Percentiles rank a stretch among this genome's conserved stretches.
These are phyloP conservation scores for Boletus pseudopeckii DNA, from an alignment of 768 basidiomycete genomes.

Conservation along the genomic window DNA sequence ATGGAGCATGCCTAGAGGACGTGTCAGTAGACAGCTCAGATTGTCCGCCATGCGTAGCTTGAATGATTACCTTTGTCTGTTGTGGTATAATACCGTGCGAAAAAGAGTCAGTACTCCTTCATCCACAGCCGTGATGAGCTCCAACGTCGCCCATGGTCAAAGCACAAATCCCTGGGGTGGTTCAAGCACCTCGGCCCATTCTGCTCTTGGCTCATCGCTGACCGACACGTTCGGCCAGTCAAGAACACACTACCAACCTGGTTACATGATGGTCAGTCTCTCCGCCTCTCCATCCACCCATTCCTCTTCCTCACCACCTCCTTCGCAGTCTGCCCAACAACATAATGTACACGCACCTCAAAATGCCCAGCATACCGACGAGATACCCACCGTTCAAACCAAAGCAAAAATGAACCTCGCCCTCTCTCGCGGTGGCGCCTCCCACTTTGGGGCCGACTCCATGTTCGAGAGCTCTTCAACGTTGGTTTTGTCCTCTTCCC, in stretches of 20 bases:
- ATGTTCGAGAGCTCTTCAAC: constrained; percentile 69
- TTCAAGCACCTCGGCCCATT: constrained; percentile 38
- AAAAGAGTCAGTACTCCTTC: background rate
- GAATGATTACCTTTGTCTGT: background rate
- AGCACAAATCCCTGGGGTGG: constrained; percentile 53
- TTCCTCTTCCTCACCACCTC: background rate
- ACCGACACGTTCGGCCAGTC: constrained; percentile 70
- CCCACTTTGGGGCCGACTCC: constrained; percentile 79
- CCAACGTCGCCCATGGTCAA: constrained; percentile 38
- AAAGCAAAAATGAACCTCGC: constrained; percentile 79
- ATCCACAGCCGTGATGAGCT: constrained; percentile 15
- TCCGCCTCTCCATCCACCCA: no score
- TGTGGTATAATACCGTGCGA: constrained; percentile 8
- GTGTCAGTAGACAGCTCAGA: background rate
- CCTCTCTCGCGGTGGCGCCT: constrained; percentile 57
- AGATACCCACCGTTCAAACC: constrained; percentile 70
- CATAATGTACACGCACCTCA: constrained; percentile 54
- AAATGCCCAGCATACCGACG: constrained; percentile 63
- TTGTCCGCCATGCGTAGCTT: background rate
- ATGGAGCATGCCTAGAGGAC: no score
- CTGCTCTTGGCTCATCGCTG: constrained; percentile 48
- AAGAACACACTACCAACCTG: constrained; percentile 74
- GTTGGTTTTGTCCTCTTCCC: constrained; percentile 10
- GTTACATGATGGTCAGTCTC: constrained; percentile 69
- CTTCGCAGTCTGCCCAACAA: constrained; percentile 58